Evolutionary conservation across 2,329 filamentous ascomycete genomes (phyloP).

Genomic region (Colletotrichum lindemuthianum): DNA sequence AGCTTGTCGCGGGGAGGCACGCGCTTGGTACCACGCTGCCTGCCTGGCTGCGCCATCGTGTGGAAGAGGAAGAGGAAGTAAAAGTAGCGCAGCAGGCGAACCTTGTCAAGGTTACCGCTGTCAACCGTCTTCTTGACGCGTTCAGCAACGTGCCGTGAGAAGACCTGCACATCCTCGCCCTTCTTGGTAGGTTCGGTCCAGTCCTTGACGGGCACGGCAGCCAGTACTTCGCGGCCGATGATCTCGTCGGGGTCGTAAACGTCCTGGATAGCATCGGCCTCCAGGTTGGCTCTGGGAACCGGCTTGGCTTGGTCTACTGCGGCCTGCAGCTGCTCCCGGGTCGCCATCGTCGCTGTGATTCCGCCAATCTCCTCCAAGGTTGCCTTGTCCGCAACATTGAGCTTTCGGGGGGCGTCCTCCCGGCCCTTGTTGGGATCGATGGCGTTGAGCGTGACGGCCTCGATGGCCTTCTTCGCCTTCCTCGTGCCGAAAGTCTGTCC

Average conservation of each 20-base stretch:
- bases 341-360: conserved; percentile 72
- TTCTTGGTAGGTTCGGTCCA: conserved; percentile 76
- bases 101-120: conserved; percentile 58
- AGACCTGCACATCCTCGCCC: conserved; percentile 64
- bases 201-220: conserved; percentile 74
- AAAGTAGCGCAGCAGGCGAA: conserved; percentile 70
- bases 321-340: conserved; percentile 71
- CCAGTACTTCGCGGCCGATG: conserved; percentile 74
- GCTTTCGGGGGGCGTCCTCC: conserved; percentile 53
- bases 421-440: conserved; percentile 60
- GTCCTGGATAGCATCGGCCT: conserved; percentile 74
- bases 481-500: conserved; percentile 85
- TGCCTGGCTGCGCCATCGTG: conserved; percentile 56
- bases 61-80: conserved; percentile 67
- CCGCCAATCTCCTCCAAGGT: conserved; percentile 73
- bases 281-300: conserved; percentile 74
- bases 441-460: conserved; percentile 75
- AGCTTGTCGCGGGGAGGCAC: conserved; percentile 73
- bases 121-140: conserved; percentile 62
- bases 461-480: conserved; percentile 83
- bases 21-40: conserved; percentile 56
- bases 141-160: conserved; percentile 72
- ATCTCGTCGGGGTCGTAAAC: conserved; percentile 76
- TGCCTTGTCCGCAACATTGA: conserved; percentile 65
- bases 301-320: conserved; percentile 76